Conservation (phyloP, 2,329 filamentous ascomycete genomes). For the Aurifilum marmelostoma region DNA sequence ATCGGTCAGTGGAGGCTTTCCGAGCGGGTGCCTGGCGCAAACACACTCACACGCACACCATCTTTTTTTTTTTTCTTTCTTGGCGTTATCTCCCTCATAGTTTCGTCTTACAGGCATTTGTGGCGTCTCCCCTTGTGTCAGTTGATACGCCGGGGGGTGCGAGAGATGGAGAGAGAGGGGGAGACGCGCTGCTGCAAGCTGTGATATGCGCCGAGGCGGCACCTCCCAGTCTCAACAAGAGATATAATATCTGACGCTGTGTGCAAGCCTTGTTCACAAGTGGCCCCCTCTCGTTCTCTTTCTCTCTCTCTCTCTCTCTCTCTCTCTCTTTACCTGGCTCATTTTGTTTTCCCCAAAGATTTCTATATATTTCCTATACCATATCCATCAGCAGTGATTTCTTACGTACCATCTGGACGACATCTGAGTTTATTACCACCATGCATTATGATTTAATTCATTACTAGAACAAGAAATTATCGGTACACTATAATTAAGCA, state of each 20-base stretch:
- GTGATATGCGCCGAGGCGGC: not conserved
- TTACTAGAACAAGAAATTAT: not conserved
- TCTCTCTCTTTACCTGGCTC: not conserved
- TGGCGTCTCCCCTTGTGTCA: not conserved
- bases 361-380: no score
- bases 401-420: not conserved
- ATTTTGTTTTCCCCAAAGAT: not conserved
- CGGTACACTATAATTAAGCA: not conserved
- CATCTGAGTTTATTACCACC: not conserved
- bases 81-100: no score
- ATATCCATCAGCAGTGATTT: not conserved
- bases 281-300: not conserved
- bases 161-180: no score
- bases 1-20: not conserved
- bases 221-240: not conserved
- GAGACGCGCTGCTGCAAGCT: not conserved
- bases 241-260: not conserved
- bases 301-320: not conserved
- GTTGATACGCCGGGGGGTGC: not conserved
- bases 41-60: not conserved
- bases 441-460: not conserved
- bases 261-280: not conserved
- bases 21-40: no score
- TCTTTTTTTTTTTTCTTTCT: no score
- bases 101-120: not conserved